Evolutionary conservation across 2,329 filamentous ascomycete species (phyloP).

Genomic region (Penicillium freii): DNA sequence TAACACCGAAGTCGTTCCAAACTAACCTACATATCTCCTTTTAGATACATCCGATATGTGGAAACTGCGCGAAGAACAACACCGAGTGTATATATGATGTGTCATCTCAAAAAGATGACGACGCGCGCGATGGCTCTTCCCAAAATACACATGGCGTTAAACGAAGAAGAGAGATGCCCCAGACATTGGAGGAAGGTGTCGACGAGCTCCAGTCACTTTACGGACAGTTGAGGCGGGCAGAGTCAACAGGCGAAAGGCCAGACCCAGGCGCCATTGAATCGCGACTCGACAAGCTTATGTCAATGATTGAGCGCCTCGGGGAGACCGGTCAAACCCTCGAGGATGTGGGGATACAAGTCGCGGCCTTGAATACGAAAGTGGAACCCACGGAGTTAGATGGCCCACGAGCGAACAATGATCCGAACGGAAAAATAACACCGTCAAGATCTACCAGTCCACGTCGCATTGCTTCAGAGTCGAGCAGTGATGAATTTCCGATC

Average conservation of each 20-base stretch:
- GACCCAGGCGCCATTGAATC: constrained; percentile 43
- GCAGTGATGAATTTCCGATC: constrained; percentile 44
- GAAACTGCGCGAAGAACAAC: constrained; percentile 46
- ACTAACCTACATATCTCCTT: not conserved
- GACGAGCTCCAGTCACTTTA: constrained; percentile 36
- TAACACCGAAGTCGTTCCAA: not conserved
- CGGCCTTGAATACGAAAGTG: constrained; percentile 17
- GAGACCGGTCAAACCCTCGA: constrained; percentile 33
- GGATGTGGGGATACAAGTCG: constrained; percentile 22
- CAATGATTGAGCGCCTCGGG: constrained; percentile 46
- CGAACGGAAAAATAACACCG: constrained; percentile 12
- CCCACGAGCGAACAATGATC: constrained; percentile 16
- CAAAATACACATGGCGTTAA: constrained; percentile 34
- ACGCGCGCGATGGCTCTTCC: constrained; percentile 10
- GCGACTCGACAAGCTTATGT: constrained; percentile 45
- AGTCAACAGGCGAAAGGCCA: constrained; percentile 25
- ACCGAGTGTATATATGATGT: constrained; percentile 45
- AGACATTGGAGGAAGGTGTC: constrained; percentile 30
- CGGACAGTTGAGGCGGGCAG: constrained; percentile 29
- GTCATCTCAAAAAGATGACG: constrained; percentile 28
- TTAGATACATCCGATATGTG: constrained; percentile 46
- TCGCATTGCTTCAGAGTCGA: constrained; percentile 32
- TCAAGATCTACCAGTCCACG: constrained; percentile 35
- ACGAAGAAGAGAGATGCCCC: constrained; percentile 33
- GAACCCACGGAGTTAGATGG: constrained; percentile 21